Evolutionary conservation across 208 protist species (phyloP), one percentile per base, ranked within the genome.

Genomic region (Herpetomonas tarakana): DNA sequence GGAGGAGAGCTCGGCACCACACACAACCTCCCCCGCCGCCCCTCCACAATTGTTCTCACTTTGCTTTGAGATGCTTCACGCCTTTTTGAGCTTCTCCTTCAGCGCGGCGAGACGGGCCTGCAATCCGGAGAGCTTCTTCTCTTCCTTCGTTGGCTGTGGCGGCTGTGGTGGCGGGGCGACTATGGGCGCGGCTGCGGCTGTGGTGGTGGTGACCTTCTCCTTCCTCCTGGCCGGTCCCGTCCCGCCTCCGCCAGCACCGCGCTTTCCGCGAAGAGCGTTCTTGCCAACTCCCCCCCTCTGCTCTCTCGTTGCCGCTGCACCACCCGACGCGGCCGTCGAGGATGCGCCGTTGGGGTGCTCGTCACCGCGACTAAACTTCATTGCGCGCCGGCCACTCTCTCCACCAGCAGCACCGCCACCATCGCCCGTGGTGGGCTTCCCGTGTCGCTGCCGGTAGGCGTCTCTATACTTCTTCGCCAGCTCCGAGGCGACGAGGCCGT

Each of bases 91-190:
- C 63, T 92, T 95, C 22, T 79, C 76, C 54, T 86, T 81, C 21
- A 95, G 74, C 6, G 83, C 82, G 2, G 73, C 74, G 6, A 95
- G 60, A 55, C 86, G 88, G n/a, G 88, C 85, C 68, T 95, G 85
- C 31, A 95, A 69, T 7, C 83, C 86, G 18, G 68, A 81, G 16
- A 95, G 75, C 64, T 95, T 95, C 11, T 78, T 60, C 56, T 92
- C 88, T 59, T 90, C 81, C 65, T 89, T 94, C 29, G 77, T 78
- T 9, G 79, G 84, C 58, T 65, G 70, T 4, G 76, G 68, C 19
- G 71, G 78, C 18, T 76, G 79, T 27, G 50, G 67, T 14, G 75
- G 62, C 16, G 72, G 68, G 39, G 26, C 55, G 21, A 18, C 18
- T 49, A 28, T 14, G 18, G 4, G 26, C 58, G 14, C 19, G 26